phyloP scores from a whole-genome alignment of 164 flowering plant species.

The Umbilicus rupestris region DNA sequence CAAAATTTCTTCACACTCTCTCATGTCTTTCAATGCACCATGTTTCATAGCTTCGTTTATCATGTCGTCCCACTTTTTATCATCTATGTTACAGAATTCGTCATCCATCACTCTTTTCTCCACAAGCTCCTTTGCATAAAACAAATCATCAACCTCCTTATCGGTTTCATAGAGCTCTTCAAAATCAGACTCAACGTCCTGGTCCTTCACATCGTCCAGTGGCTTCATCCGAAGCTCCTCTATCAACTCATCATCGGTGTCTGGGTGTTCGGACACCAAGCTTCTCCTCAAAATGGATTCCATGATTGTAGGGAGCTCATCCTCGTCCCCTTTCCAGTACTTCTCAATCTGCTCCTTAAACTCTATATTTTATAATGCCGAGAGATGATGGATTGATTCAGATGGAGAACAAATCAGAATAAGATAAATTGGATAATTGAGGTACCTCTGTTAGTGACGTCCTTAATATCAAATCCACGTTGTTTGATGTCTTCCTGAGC shows the following conservation, averaged over 20 bases:
- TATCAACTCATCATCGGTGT: conserved; percentile 62
- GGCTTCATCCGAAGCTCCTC: conserved; percentile 42
- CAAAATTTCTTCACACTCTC: conserved; percentile 63
- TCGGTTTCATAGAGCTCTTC: conserved; percentile 55
- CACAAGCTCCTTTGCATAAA: conserved; percentile 45
- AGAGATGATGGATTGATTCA: not conserved
- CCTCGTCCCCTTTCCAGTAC: conserved; percentile 53
- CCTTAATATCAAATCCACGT: conserved; percentile 18
- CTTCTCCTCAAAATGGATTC: conserved; percentile 52
- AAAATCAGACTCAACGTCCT: conserved; percentile 56
- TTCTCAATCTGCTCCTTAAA: conserved; percentile 37
- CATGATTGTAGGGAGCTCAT: conserved; percentile 38
- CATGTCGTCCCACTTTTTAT: conserved; percentile 68
- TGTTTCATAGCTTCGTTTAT: conserved; percentile 53
- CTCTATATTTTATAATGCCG: conserved; percentile 27
- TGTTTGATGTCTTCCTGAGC: conserved; percentile 15
- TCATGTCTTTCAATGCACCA: conserved; percentile 54
- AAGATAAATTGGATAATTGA: not conserved
- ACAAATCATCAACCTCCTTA: conserved; percentile 70
- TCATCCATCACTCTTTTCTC: conserved; percentile 44
- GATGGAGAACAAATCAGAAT: not conserved
- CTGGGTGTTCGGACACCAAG: conserved; percentile 49
- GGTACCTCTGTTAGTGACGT: conserved; percentile 39
- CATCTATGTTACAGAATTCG: conserved; percentile 63
- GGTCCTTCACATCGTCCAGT: conserved; percentile 35